phyloP scores from a whole-genome alignment of 2,329 filamentous ascomycete genomes.

The Fragosphaeria purpurea region DNA sequence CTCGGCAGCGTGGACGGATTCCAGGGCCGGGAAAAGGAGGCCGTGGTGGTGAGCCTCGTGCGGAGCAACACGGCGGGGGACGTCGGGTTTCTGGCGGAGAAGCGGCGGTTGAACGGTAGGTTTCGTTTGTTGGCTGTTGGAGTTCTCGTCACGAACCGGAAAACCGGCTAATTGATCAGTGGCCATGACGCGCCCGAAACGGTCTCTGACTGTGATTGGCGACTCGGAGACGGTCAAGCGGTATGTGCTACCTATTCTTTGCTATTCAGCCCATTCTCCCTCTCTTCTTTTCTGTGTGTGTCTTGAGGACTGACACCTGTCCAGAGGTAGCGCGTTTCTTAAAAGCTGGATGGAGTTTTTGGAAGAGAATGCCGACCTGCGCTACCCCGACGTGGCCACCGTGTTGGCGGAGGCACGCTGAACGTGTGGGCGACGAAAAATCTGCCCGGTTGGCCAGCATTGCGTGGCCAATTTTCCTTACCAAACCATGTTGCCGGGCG shows the following conservation, averaged over 20 bases:
- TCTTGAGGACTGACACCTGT: constrained; percentile 4
- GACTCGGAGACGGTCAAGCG: constrained; percentile 87
- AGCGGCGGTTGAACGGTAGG: constrained; percentile 77
- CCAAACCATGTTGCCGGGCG: too few species aligned
- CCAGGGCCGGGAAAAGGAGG: constrained; percentile 91
- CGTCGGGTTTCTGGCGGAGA: constrained; percentile 89
- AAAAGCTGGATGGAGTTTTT: constrained; percentile 86
- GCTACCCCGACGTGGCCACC: constrained; percentile 64
- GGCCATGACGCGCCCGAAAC: constrained; percentile 90
- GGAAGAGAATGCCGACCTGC: constrained; percentile 79
- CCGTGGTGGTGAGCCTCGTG: constrained; percentile 86
- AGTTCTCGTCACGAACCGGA: background rate
- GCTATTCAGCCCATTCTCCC: constrained; percentile 4
- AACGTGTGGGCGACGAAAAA: too few species aligned
- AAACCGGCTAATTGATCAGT: constrained; percentile 40
- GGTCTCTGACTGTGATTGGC: constrained; percentile 82
- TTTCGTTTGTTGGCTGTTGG: constrained; percentile 16
- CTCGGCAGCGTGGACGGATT: constrained; percentile 97
- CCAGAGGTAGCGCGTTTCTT: constrained; percentile 73
- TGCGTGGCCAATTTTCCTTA: too few species aligned
- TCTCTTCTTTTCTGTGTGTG: constrained; percentile 13
- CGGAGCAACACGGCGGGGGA: constrained; percentile 79
- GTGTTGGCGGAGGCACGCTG: constrained; percentile 14
- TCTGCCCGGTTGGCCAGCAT: too few species aligned
- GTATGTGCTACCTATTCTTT: constrained; percentile 31